Base-by-base conservation (phyloP, 169 alveolate genomes). In the Plasmodium malariae region DNA sequence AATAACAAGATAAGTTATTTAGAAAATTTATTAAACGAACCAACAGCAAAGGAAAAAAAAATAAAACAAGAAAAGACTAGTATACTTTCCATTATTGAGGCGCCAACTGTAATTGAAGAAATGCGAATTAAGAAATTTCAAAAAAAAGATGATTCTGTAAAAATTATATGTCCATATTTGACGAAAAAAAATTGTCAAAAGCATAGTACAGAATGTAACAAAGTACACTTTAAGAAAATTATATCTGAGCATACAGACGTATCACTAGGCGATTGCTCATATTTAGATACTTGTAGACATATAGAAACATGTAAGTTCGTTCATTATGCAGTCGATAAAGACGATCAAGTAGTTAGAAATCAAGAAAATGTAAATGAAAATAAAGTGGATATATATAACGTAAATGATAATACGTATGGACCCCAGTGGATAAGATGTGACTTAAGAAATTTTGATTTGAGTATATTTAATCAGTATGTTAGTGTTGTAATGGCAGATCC, bases 401-500 rank as follows among this genome's bases (percentile, higher is more conserved):
- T 45, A 26, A 72, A 36, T 17, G 83, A 70, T 7, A 87, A 71
- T 74, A 59, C 69, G 1, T 74, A 87, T 59, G 88, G 74, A 9
- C 96, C 97, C 0, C 96, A 96, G 89, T 96, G 98, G 98, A 95
- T 96, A 48, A 74, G 95, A 73, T 95, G 96, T 88, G 97, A 94
- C 73, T 93, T 94, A 94, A 87, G 97, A 45, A 95, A 94, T 72
- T 93, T 97, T 26, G 98, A 97, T 89, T 92, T 97, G 54, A 93
- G 97, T 80, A 92, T 95, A 4, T 95, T 97, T 68, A 96, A 95
- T 93, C 96, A 96, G 72, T 91, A 95, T 88, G 97, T 98, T 73
- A 95, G 97, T 70, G 98, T 97, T 7, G 97, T 98, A 45, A 97
- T 97, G 98, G 99, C 99, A 24, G 99, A 98, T 76, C 99, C 99